Percentiles rank a stretch among this genome's conserved stretches.
Evolutionary conservation across 2,329 filamentous ascomycete genomes (phyloP).

Genomic region (Allantophomopsis cytisporea): DNA sequence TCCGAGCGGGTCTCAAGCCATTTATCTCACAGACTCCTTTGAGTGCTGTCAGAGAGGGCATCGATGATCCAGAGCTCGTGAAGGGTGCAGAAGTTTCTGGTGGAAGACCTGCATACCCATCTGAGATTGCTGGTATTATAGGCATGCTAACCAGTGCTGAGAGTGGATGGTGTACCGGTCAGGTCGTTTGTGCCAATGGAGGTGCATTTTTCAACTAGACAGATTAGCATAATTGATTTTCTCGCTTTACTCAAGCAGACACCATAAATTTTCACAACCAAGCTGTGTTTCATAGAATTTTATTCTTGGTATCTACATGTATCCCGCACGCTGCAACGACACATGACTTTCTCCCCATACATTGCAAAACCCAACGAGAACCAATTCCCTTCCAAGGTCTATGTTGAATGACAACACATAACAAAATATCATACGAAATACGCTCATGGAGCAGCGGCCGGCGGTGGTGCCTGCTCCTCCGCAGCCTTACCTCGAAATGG

Average conservation of each 20-base stretch:
- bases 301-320: background rate
- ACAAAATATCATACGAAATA: no score
- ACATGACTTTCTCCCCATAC: background rate
- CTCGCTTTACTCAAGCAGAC: no score
- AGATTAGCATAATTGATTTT: slow-evolving; percentile 20
- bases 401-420: no score
- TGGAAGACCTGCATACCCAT: slow-evolving; percentile 48
- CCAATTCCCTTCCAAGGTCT: no score
- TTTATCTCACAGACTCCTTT: slow-evolving; percentile 53
- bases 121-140: slow-evolving; percentile 63
- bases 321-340: background rate
- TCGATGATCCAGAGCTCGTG: slow-evolving; percentile 50
- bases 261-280: background rate
- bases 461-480: slow-evolving; percentile 18
- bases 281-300: background rate
- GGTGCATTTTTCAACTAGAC: slow-evolving; percentile 36
- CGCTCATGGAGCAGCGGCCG: slow-evolving; percentile 13
- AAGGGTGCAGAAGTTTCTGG: slow-evolving; percentile 39
- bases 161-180: slow-evolving; percentile 65
- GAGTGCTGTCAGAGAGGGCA: slow-evolving; percentile 40
- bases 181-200: slow-evolving; percentile 69
- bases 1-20: slow-evolving; percentile 43
- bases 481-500: slow-evolving; percentile 14
- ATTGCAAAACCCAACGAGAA: no score
- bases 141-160: slow-evolving; percentile 64